Evolutionary conservation across 73 alveolate genomes (phyloP), one percentile per base, ranked within the genome.

Genomic region (Effrenium voratum): DNA sequence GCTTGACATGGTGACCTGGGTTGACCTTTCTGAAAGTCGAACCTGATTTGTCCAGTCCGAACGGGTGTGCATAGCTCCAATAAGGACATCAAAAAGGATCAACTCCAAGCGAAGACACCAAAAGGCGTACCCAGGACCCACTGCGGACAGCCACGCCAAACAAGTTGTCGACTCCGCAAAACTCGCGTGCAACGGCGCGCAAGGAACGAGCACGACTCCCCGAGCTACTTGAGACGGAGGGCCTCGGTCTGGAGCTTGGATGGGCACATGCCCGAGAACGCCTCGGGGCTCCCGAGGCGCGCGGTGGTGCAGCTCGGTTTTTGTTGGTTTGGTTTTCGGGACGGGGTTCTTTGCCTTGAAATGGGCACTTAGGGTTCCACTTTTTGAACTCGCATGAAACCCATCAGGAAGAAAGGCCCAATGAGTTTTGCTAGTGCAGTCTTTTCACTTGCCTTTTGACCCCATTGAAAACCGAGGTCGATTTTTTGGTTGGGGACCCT

Each of bases 211-310:
- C 50, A 45, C 30, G 32, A 45, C 12, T 60, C 46, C 66, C 90
- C 90, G 32, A 45, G 46, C 32, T 2, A 45, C 46, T 13, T 43
- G 34, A 87, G 44, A 45, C 84, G 95, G 24, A 83, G 84, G 24
- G 95, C 95, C 28, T 40, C 95, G 12, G 49, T 46, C 22, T 87
- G 95, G 95, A 44, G 85, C 79, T 32, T 84, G 12, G 95, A 87
- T 66, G 95, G 95, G 24, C 95, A 87, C 68, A 87, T 87, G 95
- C 95, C 95, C 36, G 95, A 44, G 47, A 44, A 36, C 47, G 82
- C 47, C 70, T 46, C 28, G 84, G 49, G 57, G 44, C 45, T 46
- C 2, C 63, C 72, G 46, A 30, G 68, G 28, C 30, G 30, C 91
- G 46, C 32, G 47, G 47, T 4, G 72, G 72, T 57, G 16, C 0